Percentiles rank a stretch among this genome's conserved stretches.
phyloP scores from a whole-genome alignment of 2,329 filamentous ascomycete species.

The Xylariaceae sp. region DNA sequence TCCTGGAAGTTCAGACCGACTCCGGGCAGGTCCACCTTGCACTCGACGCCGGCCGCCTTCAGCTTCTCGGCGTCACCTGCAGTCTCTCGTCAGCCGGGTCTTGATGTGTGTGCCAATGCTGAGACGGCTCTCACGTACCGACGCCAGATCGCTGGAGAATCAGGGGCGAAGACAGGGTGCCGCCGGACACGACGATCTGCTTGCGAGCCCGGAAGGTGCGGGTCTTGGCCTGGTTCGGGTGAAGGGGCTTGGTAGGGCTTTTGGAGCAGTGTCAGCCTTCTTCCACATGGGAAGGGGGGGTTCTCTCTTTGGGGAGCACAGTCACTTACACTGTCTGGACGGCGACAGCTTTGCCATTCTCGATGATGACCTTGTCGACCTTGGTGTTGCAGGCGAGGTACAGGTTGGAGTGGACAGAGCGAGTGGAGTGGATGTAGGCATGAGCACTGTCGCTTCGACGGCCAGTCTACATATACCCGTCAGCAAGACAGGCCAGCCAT shows the following conservation, averaged over 20 bases:
- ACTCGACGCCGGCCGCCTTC: slow-evolving; percentile 58
- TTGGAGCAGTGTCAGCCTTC: not conserved
- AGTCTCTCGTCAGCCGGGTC: too few species aligned
- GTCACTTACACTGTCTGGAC: slow-evolving; percentile 57
- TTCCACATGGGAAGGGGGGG: not conserved
- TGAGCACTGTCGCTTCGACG: slow-evolving; percentile 71
- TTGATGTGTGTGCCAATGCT: too few species aligned
- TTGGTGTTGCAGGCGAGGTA: slow-evolving; percentile 71
- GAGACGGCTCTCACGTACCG: slow-evolving; percentile 25
- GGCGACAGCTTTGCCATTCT: slow-evolving; percentile 63
- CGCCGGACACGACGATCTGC: slow-evolving; percentile 66
- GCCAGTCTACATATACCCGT: too few species aligned
- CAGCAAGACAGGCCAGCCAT: too few species aligned
- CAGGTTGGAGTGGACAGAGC: slow-evolving; percentile 61
- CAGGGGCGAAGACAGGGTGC: slow-evolving; percentile 65
- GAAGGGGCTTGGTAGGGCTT: slow-evolving; percentile 58
- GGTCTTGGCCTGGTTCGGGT: slow-evolving; percentile 41
- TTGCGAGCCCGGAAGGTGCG: slow-evolving; percentile 60
- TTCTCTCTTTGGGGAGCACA: slow-evolving; percentile 23
- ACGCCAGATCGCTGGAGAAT: slow-evolving; percentile 71
- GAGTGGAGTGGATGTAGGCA: slow-evolving; percentile 69
- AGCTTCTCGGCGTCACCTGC: slow-evolving; percentile 62
- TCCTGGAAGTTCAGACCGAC: slow-evolving; percentile 73
- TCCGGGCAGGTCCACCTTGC: slow-evolving; percentile 62
- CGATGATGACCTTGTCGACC: slow-evolving; percentile 68